These are phyloP conservation scores for Eucalyptus microcorys DNA, from an alignment of 345 rosid genomes.

Conservation along the genomic window DNA sequence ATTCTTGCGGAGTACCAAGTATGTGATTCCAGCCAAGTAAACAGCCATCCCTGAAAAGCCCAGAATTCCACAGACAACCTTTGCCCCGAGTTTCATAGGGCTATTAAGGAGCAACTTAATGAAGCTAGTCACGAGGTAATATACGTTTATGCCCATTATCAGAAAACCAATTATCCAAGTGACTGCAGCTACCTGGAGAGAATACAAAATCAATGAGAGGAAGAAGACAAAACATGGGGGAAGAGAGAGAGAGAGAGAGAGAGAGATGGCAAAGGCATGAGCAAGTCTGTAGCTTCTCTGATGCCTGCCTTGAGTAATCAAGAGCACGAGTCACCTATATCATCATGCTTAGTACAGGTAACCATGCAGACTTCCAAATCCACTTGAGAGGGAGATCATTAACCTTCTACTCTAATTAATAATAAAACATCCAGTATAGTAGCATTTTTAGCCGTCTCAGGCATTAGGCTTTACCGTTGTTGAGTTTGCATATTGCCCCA, in stretches of 20 bases:
- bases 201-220: background rate
- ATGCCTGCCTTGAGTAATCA: background rate
- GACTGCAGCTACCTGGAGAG: conserved; percentile 42
- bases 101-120: conserved; percentile 40
- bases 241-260: background rate
- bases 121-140: conserved; percentile 47
- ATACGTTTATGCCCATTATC: conserved; percentile 73
- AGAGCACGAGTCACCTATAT: background rate
- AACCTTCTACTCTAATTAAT: background rate
- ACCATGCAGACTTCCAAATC: background rate
- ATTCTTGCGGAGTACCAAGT: conserved; percentile 61
- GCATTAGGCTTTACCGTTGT: conserved; percentile 18
- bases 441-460: background rate
- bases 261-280: background rate
- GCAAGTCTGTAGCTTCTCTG: background rate
- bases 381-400: background rate
- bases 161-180: conserved; percentile 75
- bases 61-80: conserved; percentile 41
- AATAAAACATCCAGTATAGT: background rate
- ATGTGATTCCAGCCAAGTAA: conserved; percentile 56
- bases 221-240: background rate
- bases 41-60: conserved; percentile 50
- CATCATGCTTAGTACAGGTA: background rate
- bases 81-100: conserved; percentile 20
- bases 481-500: conserved; percentile 67